Percentiles rank a stretch among this genome's conserved stretches.
Conservation (phyloP, 176 grass and related monocot species). For the Oryza meyeriana region DNA sequence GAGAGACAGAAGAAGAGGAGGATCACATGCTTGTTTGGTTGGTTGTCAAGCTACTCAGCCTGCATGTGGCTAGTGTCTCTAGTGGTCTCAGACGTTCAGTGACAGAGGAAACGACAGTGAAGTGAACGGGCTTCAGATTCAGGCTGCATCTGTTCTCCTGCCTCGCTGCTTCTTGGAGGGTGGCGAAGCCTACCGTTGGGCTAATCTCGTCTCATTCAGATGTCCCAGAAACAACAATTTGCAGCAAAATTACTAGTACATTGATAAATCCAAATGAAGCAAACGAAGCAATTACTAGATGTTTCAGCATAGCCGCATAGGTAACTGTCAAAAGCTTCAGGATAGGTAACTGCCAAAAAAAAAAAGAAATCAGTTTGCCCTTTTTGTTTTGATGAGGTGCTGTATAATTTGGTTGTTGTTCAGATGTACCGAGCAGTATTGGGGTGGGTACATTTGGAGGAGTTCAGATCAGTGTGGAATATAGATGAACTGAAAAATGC, state of each 20-base stretch:
- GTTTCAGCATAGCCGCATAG: no score
- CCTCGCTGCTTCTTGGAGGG: neutral
- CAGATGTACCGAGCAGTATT: neutral
- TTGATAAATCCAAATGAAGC: no score
- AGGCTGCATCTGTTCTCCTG: neutral
- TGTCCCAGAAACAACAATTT: neutral
- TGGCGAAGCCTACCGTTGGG: neutral
- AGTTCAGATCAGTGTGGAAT: neutral
- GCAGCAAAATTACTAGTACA: neutral
- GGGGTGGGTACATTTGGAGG: no score
- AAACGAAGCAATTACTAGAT: no score
- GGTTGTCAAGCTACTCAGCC: neutral
- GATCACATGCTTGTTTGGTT: neutral
- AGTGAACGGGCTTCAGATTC: neutral
- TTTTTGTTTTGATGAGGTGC: neutral
- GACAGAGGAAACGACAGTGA: neutral
- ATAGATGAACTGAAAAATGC: neutral
- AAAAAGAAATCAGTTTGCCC: neutral
- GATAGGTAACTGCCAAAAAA: no score
- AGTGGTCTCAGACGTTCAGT: neutral
- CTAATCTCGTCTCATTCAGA: neutral
- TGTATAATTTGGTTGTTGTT: neutral
- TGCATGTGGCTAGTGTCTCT: neutral
- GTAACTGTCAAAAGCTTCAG: no score
- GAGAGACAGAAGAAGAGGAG: neutral